Base-by-base conservation (phyloP, 495 filamentous ascomycete genomes). In the Rhypophila decipiens region DNA sequence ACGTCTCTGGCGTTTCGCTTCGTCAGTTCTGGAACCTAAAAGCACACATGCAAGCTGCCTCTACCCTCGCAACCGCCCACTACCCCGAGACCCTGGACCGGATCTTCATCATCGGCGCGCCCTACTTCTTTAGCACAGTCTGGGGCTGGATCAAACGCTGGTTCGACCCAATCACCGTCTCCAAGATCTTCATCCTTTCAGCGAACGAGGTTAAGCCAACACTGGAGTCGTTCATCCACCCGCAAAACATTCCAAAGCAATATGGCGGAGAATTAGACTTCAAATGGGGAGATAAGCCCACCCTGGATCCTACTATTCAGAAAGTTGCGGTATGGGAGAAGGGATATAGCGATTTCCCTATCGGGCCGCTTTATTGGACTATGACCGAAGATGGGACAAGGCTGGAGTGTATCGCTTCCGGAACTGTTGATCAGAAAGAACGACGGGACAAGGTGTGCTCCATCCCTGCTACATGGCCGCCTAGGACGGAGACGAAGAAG, bases 61-160 rank as follows among this genome's bases (percentile, higher is more conserved):
- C 82, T 63, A 77, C 77, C 35, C 73, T 95, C 40, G 88, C 89
- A n/a, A 94, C 89, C 13, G 87, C 88, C 2, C 86, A 93, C 67
- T 96, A 95, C 59, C 90, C 90, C 1, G 90, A 96, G 65, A 95
- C 88, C 2, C 67, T 96, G 41, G 88, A 93, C 61, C 75, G 87
- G 17, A 88, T 90, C 48, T 93, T 90, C 62, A 87, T 96, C 58
- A 86, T 96, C 50, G 88, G 88, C 38, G 90, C 90, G 1, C 90
- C 90, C 3, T 73, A 79, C 36, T 96, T 94, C 75, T 96, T 96
- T 70, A 86, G 86, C 23, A 94, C 89, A 10, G 87, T 96, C 42
- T 95, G 90, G 90, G 78, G 85, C 52, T 95, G 90, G 90, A 84
- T 94, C 67, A 94, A 95, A 72, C 82, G 83, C 59, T 96, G 90